phyloP scores from a whole-genome alignment of 1,284 basidiomycete genomes.

The Boletus smithii region DNA sequence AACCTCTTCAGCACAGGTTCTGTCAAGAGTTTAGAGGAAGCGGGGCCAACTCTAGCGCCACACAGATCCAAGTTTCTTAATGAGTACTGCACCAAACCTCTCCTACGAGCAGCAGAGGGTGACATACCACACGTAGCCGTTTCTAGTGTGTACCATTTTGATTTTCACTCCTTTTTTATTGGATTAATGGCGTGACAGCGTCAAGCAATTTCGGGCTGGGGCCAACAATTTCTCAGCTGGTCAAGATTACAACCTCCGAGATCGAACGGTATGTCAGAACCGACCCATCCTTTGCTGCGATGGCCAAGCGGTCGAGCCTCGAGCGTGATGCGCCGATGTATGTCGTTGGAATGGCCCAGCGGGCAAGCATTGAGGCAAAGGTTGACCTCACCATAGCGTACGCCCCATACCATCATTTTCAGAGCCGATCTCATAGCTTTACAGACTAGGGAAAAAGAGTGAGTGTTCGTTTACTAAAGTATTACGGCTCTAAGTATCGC shows the following conservation, averaged over 20 bases:
- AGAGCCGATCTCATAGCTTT: neutral
- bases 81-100: neutral
- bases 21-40: neutral
- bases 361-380: neutral
- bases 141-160: neutral
- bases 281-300: neutral
- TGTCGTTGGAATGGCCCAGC: constrained; percentile 1
- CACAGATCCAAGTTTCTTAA: neutral
- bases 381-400: neutral
- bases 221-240: neutral
- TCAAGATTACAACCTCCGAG: neutral
- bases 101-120: neutral
- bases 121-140: neutral
- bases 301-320: neutral
- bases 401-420: neutral
- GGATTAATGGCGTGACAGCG: neutral
- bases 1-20: neutral
- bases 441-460: neutral
- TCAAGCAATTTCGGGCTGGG: neutral
- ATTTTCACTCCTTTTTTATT: neutral
- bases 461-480: neutral
- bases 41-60: neutral
- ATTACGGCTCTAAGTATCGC: neutral
- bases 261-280: neutral
- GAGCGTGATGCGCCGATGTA: neutral